phyloP scores from a whole-genome alignment of 1,139 yeast species.

The Pichia sp. region DNA sequence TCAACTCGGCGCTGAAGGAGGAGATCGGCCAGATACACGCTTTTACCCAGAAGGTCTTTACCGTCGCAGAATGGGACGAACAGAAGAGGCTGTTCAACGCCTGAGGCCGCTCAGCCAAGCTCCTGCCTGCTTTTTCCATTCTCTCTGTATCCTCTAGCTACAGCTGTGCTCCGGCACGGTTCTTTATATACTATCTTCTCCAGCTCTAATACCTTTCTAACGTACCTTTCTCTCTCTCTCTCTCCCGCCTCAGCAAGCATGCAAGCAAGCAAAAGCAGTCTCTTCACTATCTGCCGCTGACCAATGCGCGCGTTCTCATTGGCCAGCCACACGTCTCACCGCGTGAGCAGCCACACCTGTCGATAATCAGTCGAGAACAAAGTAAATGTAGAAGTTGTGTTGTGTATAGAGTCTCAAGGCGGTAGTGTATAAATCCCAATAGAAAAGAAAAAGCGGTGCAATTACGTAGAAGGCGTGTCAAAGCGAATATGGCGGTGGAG shows the following conservation, averaged over 20 bases:
- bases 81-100: constrained; percentile 29
- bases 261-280: neutral
- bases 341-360: neutral
- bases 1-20: constrained; percentile 70
- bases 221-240: no score
- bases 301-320: constrained; percentile 9
- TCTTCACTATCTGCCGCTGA: constrained; percentile 9
- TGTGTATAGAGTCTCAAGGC: neutral
- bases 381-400: neutral
- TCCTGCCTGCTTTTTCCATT: neutral
- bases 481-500: constrained; percentile 28
- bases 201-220: neutral
- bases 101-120: neutral
- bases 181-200: neutral
- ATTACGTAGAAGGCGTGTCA: neutral
- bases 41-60: constrained; percentile 83
- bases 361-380: neutral
- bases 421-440: neutral
- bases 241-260: no score
- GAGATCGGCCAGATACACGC: constrained; percentile 90
- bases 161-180: neutral
- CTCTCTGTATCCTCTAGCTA: neutral
- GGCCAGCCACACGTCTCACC: neutral
- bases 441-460: neutral
- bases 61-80: constrained; percentile 64